Base-by-base conservation (phyloP, 1,139 yeast genomes). In the Lodderomyces beijingensis region DNA sequence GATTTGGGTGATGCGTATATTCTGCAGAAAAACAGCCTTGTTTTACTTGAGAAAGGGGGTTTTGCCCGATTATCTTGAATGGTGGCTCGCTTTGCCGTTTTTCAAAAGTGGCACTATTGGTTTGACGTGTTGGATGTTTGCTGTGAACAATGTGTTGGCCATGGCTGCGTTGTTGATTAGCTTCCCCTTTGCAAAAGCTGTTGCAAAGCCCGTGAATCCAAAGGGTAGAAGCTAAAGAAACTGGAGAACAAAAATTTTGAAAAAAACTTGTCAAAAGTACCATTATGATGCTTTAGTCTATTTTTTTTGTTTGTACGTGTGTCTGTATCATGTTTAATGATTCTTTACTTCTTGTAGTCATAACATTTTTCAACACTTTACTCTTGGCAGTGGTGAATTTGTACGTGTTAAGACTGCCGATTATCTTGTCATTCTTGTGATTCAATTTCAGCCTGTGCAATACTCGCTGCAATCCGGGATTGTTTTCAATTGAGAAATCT, bases 1-100 rank as follows among this genome's bases (percentile, higher is more conserved):
- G 2, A 46, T 72, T 30, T 65, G 80, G 67, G 49, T 62, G 27
- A 55, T 74, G 31, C 67, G 84, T 39, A 45, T 77, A 23, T 70
- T 74, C 64, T 79, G 70, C 55, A 59, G 91, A 34, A 74, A 75
- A 44, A 46, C 59, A 1, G 74, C 79, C 2, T 70, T 85, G 32
- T 73, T 82, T 39, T 78, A 76, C 60, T 55, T 84, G 12, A 85
- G 88, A 0, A 51, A 55, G 4, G 74, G 77, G 1, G 62, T 71
- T 8, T 62, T 84, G 27, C 94, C 94, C 0, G 50, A 61, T 41
- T 55, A 61, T 27, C 46, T 80, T 4, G 81, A 78, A 45, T 73
- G 80, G 73, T 39, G 65, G 10, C 60, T 79, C 41, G 73, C 83
- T 9, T 59, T 81, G 28, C 86, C 89, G 0, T 74, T 75, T 36